A percentile compares a stretch with the other conserved stretches of the same genome.
These are phyloP conservation scores for Tausonia pullulans DNA, from an alignment of 1,284 basidiomycete species.

Conservation along the genomic window DNA sequence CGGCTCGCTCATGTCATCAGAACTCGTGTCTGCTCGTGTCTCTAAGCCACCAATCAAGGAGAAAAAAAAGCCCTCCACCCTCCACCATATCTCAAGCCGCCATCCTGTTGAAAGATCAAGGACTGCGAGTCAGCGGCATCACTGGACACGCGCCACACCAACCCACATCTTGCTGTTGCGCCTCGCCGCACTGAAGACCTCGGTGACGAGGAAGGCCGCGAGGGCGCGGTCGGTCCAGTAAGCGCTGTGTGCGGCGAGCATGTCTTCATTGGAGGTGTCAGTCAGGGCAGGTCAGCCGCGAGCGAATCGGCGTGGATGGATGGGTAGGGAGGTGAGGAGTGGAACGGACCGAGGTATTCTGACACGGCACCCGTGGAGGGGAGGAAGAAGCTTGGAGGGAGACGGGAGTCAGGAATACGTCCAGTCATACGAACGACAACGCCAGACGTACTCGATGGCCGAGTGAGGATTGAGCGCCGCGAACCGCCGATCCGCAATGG, in stretches of 20 bases:
- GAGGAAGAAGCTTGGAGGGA: slow-evolving; percentile 27
- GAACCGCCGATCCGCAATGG: slow-evolving; percentile 32
- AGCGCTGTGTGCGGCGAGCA: slow-evolving; percentile 30
- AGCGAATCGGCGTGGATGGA: too few species aligned
- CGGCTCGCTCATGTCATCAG: too few species aligned
- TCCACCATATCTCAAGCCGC: too few species aligned
- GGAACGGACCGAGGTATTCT: slow-evolving; percentile 1
- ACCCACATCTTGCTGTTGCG: too few species aligned
- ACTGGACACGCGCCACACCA: too few species aligned
- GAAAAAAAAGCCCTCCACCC: too few species aligned
- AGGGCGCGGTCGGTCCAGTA: slow-evolving; percentile 35
- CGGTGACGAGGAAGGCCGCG: slow-evolving; percentile 32
- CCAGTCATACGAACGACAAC: background rate
- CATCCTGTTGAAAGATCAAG: too few species aligned
- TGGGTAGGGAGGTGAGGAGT: background rate
- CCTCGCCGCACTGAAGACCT: slow-evolving; percentile 29
- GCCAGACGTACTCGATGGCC: slow-evolving; percentile 16
- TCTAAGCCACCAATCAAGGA: too few species aligned
- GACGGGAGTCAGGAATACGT: background rate
- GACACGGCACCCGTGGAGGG: slow-evolving; percentile 27
- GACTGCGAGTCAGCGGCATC: too few species aligned
- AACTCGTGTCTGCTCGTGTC: too few species aligned
- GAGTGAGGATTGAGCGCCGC: slow-evolving; percentile 36
- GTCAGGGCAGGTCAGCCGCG: too few species aligned
- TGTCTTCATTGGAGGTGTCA: too few species aligned